Base-by-base conservation (phyloP, 768 basidiomycete species). In the Strobilomyces echinocephalus region DNA sequence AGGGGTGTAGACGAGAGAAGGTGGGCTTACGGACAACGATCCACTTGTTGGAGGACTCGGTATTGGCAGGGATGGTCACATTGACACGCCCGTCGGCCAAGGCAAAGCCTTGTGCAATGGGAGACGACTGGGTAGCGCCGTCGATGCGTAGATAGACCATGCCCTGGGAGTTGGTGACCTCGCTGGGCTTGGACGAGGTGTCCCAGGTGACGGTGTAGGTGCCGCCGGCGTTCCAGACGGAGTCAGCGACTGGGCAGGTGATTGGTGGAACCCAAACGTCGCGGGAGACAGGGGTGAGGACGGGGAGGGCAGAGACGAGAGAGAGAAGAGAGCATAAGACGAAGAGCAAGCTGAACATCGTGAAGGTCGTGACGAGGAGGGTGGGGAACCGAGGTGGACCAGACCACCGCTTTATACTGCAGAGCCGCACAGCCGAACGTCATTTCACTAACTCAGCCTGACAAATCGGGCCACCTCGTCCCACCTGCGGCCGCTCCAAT, bases 251-350 rank as follows among this genome's bases (percentile, higher is more conserved):
- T 1, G 80, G 80, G 36, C 60, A 71, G 20, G 59, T 59, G 52
- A 82, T 68, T 16, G 63, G 66, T 1, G 81, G 81, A 0, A 69
- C 73, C 63, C 72, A 82, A 8, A 81, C 79, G 49, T 81, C 80
- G 31, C 78, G 73, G n/a, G 3, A n/a, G 14, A 56, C 54, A 3
- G 50, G 52, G 1, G 52, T 21, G 24, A 54, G 2, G 30, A 63
- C 4, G n/a, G 74, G 76, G 57, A 68, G 62, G 0, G 72, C 68
- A 2, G 48, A 49, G 43, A 65, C 68, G 49, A 67, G 53, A 8
- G 71, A 62, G 26, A 68, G 35, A 30, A 74, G 51, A 36, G 58
- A 50, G 51, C 33, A 52, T 1, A 57, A 16, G 41, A 40, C 15
- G 52, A 64, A 31, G 58, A 53, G 18, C 55, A 61, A 53, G 2